phyloP scores from a whole-genome alignment of 169 alveolate species.

The Eimeria sp. region DNA sequence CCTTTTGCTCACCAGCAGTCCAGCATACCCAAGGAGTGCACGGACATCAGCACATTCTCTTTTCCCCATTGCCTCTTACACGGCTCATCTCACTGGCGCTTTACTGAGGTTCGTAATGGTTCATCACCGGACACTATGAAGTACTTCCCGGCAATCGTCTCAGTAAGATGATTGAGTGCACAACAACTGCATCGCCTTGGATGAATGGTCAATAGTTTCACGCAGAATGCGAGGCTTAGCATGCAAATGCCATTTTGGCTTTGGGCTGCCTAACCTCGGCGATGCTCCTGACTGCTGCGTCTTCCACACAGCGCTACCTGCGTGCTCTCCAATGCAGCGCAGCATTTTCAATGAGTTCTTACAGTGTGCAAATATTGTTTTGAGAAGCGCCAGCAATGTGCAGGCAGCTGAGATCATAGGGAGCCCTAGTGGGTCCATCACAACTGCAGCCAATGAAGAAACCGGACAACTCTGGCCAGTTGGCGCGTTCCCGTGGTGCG shows the following conservation, averaged over 20 bases:
- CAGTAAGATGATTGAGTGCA: slow-evolving; percentile 26
- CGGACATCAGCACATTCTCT: neutral
- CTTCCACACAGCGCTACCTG: neutral
- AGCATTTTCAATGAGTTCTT: neutral
- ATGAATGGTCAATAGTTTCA: slow-evolving; percentile 5
- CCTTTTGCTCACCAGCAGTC: neutral
- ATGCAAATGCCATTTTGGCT: neutral
- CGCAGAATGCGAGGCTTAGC: slow-evolving; percentile 37
- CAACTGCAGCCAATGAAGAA: neutral
- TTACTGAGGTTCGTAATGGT: slow-evolving; percentile 34
- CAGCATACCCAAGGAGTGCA: slow-evolving; percentile 9
- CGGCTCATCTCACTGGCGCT: slow-evolving; percentile 48
- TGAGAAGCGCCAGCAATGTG: neutral
- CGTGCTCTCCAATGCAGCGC: neutral
- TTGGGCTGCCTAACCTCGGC: neutral
- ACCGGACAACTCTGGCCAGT: neutral
- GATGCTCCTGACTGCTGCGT: neutral
- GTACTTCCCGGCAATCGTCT: slow-evolving; percentile 38
- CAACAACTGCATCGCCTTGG: neutral
- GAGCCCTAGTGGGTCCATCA: neutral
- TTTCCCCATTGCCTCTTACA: slow-evolving; percentile 49
- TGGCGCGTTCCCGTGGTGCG: neutral
- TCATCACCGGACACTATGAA: neutral
- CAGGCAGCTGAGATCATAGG: neutral
- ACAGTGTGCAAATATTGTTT: neutral